Evolutionary conservation across 1,284 basidiomycete species (phyloP).

Genomic region (Pseudomicrostroma phylloplanum): DNA sequence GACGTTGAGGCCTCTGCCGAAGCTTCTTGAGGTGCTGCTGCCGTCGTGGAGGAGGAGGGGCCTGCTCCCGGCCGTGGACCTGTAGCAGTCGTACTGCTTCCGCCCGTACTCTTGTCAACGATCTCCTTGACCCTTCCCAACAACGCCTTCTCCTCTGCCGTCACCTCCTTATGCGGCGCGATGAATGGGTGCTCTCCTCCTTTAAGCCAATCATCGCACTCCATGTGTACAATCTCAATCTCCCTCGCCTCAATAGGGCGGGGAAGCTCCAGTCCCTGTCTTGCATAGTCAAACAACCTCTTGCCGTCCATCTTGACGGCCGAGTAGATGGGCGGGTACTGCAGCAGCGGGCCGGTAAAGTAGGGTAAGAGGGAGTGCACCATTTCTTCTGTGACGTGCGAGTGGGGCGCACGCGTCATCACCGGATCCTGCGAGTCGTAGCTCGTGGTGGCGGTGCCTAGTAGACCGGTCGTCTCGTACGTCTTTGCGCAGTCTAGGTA

Average conservation of each 20-base stretch:
- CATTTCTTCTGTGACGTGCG: constrained; percentile 71
- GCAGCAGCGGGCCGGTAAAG: constrained; percentile 81
- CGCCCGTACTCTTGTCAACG: constrained; percentile 27
- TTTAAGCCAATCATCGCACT: constrained; percentile 55
- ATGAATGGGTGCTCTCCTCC: constrained; percentile 30
- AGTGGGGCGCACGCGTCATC: constrained; percentile 61
- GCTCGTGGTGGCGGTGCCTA: constrained; percentile 89
- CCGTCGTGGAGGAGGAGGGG: not conserved
- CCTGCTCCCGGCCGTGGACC: constrained; percentile 9
- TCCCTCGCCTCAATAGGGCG: constrained; percentile 83
- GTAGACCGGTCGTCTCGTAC: constrained; percentile 80
- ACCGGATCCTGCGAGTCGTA: constrained; percentile 75
- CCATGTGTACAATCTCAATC: constrained; percentile 73
- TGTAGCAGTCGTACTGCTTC: constrained; percentile 21
- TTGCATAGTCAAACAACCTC: constrained; percentile 91
- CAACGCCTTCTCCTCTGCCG: constrained; percentile 35
- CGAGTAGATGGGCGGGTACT: constrained; percentile 67
- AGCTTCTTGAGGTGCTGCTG: not conserved
- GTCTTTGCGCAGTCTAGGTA: constrained; percentile 93
- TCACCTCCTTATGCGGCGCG: constrained; percentile 35
- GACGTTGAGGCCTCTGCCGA: not conserved
- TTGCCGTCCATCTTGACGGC: constrained; percentile 97
- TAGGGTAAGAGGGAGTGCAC: constrained; percentile 66
- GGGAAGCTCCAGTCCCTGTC: constrained; percentile 79
- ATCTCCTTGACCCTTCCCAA: constrained; percentile 34